phyloP scores from a whole-genome alignment of 2,329 filamentous ascomycete species.

The Mycosphaerella arachidis region DNA sequence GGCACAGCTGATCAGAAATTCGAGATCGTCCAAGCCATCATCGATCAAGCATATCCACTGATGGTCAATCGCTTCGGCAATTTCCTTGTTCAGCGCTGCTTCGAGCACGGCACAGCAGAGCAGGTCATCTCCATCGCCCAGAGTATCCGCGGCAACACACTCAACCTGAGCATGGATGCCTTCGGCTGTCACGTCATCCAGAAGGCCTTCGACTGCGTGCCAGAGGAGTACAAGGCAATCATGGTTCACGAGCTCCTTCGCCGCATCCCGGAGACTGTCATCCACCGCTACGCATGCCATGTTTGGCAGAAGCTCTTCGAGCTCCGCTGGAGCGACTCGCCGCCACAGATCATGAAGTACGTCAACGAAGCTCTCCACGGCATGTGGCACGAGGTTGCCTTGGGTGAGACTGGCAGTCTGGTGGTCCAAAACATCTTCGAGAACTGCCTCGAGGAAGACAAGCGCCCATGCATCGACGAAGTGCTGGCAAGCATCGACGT shows the following conservation, averaged over 20 bases:
- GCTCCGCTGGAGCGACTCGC: constrained; percentile 88
- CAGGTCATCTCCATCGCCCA: constrained; percentile 94
- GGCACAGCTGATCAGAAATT: constrained; percentile 93
- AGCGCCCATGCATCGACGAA: constrained; percentile 97
- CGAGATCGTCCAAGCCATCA: constrained; percentile 94
- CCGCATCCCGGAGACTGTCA: constrained; percentile 93
- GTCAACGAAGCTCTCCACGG: constrained; percentile 92
- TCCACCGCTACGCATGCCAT: constrained; percentile 97
- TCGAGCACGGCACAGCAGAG: constrained; percentile 92
- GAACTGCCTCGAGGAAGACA: constrained; percentile 97
- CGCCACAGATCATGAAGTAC: constrained; percentile 96
- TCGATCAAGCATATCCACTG: constrained; percentile 85
- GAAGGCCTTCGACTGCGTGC: constrained; percentile 96
- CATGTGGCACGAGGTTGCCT: constrained; percentile 98
- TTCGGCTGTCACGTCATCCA: constrained; percentile 98
- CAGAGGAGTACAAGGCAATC: constrained; percentile 94
- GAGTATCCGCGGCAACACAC: constrained; percentile 86
- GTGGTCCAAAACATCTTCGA: constrained; percentile 99
- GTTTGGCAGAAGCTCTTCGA: constrained; percentile 99
- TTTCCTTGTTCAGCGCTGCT: constrained; percentile 96
- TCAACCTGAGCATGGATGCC: constrained; percentile 95
- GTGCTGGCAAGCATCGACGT: constrained; percentile 93
- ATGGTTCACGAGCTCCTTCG: constrained; percentile 98
- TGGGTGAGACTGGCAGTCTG: constrained; percentile 94
- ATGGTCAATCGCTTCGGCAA: constrained; percentile 99